Conservation (phyloP, 2,329 filamentous ascomycete genomes). For the Cryphonectria carpinicola region DNA sequence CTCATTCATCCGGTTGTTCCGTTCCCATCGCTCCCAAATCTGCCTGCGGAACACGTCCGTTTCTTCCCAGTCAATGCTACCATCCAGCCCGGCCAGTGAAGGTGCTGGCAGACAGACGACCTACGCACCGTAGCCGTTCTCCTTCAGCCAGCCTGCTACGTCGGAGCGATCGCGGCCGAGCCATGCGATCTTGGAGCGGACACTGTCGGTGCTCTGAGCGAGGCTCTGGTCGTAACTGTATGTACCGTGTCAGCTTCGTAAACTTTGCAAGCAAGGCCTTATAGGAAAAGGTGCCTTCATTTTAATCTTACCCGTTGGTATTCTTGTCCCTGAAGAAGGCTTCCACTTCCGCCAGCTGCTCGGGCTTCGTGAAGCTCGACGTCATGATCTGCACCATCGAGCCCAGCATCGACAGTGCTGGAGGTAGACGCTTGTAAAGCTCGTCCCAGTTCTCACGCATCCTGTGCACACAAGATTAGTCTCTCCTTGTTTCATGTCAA, state of each 20-base stretch:
- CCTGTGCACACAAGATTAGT: conserved; percentile 7
- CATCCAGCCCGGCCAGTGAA: neutral
- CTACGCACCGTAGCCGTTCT: conserved; percentile 38
- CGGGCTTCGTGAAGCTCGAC: conserved; percentile 75
- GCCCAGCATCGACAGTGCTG: conserved; percentile 84
- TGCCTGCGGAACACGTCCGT: neutral
- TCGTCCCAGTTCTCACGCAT: conserved; percentile 88
- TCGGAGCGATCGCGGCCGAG: conserved; percentile 75
- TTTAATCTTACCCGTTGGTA: conserved; percentile 58
- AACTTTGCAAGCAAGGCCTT: neutral
- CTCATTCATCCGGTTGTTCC: neutral
- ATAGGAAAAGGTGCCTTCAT: neutral
- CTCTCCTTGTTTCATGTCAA: neutral
- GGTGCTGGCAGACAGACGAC: neutral
- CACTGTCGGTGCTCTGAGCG: conserved; percentile 85
- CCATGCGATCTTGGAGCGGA: conserved; percentile 85
- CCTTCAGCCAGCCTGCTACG: conserved; percentile 53
- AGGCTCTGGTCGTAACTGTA: conserved; percentile 78
- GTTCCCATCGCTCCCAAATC: neutral
- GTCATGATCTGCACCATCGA: conserved; percentile 83
- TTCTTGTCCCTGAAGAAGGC: conserved; percentile 81
- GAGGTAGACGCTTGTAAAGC: conserved; percentile 78
- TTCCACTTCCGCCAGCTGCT: conserved; percentile 77
- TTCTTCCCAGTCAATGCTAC: neutral
- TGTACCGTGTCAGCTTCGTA: neutral